Percentiles rank a stretch among this genome's conserved stretches.
Evolutionary conservation across 140 eudicot species (phyloP).

Genomic region (Bidens hawaiensis): DNA sequence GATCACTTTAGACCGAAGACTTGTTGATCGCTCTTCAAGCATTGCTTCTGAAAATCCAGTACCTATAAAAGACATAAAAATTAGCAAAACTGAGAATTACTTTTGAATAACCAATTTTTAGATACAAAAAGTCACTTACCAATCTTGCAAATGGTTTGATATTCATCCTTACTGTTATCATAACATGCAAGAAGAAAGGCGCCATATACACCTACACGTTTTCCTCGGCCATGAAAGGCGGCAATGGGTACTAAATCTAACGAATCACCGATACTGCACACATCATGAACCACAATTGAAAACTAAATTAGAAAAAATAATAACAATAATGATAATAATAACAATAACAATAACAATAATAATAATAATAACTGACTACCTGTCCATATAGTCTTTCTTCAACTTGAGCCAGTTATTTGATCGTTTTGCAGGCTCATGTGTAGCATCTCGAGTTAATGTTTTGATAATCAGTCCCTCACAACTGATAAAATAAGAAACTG

Average conservation of each 20-base stretch:
- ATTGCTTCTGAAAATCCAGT: conserved; percentile 85
- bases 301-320: not conserved
- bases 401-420: conserved; percentile 92
- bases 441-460: conserved; percentile 77
- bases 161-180: conserved; percentile 72
- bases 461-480: conserved; percentile 94
- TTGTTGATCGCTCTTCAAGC: conserved; percentile 81
- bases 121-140: conserved; percentile 32
- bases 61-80: conserved; percentile 34
- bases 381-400: conserved; percentile 94
- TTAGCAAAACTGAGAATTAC: not conserved
- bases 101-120: not conserved
- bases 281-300: conserved; percentile 1
- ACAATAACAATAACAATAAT: too few relatives aligned
- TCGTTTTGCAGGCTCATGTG: conserved; percentile 94
- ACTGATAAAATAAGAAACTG: conserved; percentile 31
- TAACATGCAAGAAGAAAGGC: conserved; percentile 98
- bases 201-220: conserved; percentile 88
- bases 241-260: conserved; percentile 93
- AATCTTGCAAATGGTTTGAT: conserved; percentile 89
- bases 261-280: conserved; percentile 89
- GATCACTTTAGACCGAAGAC: conserved; percentile 85
- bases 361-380: conserved; percentile 35
- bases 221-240: conserved; percentile 93
- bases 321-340: too few relatives aligned